Conservation (phyloP, 2,329 filamentous ascomycete genomes). For the Lachnellula willkommii region DNA sequence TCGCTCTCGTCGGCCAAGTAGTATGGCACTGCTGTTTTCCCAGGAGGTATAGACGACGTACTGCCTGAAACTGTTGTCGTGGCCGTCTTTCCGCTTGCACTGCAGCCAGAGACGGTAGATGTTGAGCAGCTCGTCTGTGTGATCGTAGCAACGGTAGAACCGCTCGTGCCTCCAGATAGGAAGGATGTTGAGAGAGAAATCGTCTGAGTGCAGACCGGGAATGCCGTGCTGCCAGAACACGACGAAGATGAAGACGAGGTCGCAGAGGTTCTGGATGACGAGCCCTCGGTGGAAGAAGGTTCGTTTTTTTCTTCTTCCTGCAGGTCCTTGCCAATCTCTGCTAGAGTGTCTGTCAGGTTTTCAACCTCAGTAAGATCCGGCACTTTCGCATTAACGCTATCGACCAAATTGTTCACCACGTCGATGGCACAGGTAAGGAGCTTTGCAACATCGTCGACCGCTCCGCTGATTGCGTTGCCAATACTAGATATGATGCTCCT, state of each 20-base stretch:
- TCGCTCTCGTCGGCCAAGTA: neutral
- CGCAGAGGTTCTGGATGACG: neutral
- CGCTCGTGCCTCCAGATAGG: conserved; percentile 1
- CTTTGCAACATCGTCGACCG: conserved; percentile 5
- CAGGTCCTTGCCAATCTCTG: conserved; percentile 6
- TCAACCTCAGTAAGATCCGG: conserved; percentile 4
- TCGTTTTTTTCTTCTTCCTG: conserved; percentile 3
- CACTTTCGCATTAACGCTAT: conserved; percentile 4
- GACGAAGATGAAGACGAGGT: conserved; percentile 3
- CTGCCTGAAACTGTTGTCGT: conserved; percentile 4
- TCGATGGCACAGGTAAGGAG: conserved; percentile 10
- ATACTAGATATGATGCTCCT: conserved; percentile 6
- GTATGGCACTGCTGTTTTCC: neutral
- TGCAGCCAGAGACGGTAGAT: conserved; percentile 4
- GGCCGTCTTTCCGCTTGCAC: neutral
- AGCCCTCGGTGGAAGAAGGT: neutral
- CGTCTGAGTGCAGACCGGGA: conserved; percentile 6
- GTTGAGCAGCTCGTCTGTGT: conserved; percentile 3
- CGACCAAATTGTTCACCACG: conserved; percentile 8
- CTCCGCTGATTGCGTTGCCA: neutral
- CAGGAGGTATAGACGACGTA: neutral
- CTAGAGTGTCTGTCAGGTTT: conserved; percentile 11
- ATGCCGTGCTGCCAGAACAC: neutral
- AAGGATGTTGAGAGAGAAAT: conserved; percentile 8
- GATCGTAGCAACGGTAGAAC: conserved; percentile 3